phyloP scores from a whole-genome alignment of 495 filamentous ascomycete genomes.

The Penicillium daleae region DNA sequence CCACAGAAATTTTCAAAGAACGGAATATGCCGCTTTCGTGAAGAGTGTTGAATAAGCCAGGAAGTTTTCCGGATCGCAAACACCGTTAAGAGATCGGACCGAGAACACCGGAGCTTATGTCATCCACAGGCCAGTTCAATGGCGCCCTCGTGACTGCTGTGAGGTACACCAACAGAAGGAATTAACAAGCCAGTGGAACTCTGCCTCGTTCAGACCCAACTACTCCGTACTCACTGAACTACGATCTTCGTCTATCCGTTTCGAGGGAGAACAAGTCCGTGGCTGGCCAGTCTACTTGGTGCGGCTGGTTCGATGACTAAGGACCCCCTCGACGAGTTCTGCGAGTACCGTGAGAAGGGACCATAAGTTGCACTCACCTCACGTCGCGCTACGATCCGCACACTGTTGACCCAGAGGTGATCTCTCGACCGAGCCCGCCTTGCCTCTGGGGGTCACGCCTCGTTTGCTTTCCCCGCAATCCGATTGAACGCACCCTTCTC shows the following conservation, averaged over 20 bases:
- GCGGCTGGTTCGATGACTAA: conserved; percentile 34
- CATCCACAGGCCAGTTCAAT: conserved; percentile 8
- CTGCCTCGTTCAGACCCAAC: not conserved
- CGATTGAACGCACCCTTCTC: conserved; percentile 27
- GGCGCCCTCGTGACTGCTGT: conserved; percentile 14
- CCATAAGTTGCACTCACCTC: conserved; percentile 19
- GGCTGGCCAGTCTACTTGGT: conserved; percentile 10
- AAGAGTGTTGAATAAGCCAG: not conserved
- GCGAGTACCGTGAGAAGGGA: conserved; percentile 32
- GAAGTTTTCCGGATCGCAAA: not conserved
- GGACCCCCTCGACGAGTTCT: conserved; percentile 41
- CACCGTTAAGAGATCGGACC: conserved; percentile 10
- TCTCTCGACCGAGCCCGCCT: conserved; percentile 15
- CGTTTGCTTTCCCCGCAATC: conserved; percentile 3
- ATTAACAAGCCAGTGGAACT: conserved; percentile 17
- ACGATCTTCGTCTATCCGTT: not conserved
- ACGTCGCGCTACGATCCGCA: conserved; percentile 11
- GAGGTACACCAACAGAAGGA: not conserved
- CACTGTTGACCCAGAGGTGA: conserved; percentile 27
- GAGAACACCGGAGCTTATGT: conserved; percentile 20
- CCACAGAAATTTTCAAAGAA: too few species aligned
- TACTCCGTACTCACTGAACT: not conserved
- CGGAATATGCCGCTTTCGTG: not conserved
- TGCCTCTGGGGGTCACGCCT: conserved; percentile 28
- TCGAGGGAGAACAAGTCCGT: not conserved